Evolutionary conservation across 2,329 filamentous ascomycete genomes (phyloP).

Genomic region (Metarhizium robertsii): DNA sequence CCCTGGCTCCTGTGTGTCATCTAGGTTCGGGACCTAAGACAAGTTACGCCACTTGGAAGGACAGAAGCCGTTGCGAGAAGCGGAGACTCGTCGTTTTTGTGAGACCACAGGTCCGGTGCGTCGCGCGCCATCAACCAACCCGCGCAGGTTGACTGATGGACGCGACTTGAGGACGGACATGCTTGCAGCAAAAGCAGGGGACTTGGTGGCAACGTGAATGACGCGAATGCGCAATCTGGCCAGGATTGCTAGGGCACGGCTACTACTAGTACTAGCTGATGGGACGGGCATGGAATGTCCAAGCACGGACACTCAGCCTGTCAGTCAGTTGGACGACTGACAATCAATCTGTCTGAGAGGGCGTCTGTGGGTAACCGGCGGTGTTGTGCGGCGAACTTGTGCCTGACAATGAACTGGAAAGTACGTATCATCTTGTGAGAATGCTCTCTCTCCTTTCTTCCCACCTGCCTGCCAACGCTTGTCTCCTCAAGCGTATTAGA

Average conservation of each 20-base stretch:
- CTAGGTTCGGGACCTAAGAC: not conserved
- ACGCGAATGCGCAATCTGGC: too few species aligned
- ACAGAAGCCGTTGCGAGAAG: not conserved
- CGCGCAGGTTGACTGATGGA: not conserved
- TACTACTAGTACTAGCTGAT: too few species aligned
- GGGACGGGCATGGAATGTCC: not conserved
- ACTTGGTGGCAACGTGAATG: too few species aligned
- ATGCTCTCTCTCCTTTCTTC: not conserved
- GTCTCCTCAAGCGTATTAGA: too few species aligned
- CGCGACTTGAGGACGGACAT: not conserved
- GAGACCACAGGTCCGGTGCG: too few species aligned
- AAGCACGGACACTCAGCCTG: not conserved
- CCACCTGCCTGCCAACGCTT: too few species aligned
- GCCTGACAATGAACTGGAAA: not conserved
- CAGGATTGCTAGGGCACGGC: too few species aligned
- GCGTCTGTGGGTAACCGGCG: not conserved
- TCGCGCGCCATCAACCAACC: not conserved
- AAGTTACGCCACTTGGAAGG: not conserved
- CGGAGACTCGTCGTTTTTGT: not conserved
- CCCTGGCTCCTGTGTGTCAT: too few species aligned
- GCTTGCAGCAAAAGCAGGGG: too few species aligned
- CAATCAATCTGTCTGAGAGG: not conserved
- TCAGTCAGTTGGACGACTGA: too few species aligned
- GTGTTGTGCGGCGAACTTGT: not conserved
- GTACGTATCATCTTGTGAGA: too few species aligned